Evolutionary conservation across 495 filamentous ascomycete species (phyloP), one percentile per base, ranked within the genome.

Genomic region (Aspergillus nidulans): DNA sequence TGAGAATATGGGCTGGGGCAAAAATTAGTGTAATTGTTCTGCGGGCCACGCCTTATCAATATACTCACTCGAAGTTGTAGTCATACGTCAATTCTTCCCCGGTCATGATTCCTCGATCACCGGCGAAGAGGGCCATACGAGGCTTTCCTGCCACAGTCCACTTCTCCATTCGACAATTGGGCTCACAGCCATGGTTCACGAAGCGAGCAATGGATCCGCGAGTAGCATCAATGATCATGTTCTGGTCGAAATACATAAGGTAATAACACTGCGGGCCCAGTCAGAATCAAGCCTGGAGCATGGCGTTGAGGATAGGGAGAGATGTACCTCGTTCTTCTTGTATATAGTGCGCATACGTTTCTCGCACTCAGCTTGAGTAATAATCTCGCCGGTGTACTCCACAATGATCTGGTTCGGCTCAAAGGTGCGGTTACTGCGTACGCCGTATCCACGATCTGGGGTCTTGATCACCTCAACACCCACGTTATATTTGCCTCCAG

Each of bases 61-160:
- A 30, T 10, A 70, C 79, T 66, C 60, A 82, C 80, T 96, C 88
- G 66, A 98, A 98, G 69, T 98, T 98, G 79, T 98, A 98, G 77
- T 98, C 94, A 69, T 98, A 98, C n/a, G 91, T 97, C 56, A 98
- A 74, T 66, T 98, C 94, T 46, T 97, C 90, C 34, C 94, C 94
- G 21, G 91, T 95, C 79, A 87, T 88, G 65, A 98, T 89, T 1
- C 88, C 90, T 9, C 78, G 74, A 56, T 96, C 89, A 9, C 92
- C 92, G 24, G 94, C 95, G 67, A 98, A 98, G 1, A 98, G 81
- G 20, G 92, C 94, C 92, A 98, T 97, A 47, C 94, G 86, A 41
- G 94, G 95, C 62, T 95, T 91, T 16, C 90, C 90, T 28, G 84
- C 84, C n/a, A 98, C 94, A 47, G 90, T 92, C 91, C 91, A 95